These are phyloP conservation scores for Pestalotiopsis sp. DNA, from an alignment of 2,329 filamentous ascomycete species.

Conservation along the genomic window DNA sequence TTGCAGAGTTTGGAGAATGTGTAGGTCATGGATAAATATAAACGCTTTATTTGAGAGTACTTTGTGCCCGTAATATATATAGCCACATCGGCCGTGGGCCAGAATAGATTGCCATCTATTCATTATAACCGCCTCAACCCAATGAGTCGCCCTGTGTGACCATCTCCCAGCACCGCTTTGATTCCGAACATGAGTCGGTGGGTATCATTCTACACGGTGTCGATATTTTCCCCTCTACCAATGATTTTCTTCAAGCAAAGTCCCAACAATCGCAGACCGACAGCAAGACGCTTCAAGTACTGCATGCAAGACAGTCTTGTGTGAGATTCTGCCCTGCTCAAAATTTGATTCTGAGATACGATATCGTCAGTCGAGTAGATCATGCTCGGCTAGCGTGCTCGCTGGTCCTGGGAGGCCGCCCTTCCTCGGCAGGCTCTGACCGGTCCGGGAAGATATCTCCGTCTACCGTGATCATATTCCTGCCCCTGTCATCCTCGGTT, in stretches of 20 bases:
- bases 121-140: neutral
- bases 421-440: constrained; percentile 1
- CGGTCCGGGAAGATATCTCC: constrained; percentile 38
- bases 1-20: too few relatives aligned
- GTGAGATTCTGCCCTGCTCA: too few relatives aligned
- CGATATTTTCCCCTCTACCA: neutral
- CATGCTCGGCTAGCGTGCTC: neutral
- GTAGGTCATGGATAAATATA: too few relatives aligned
- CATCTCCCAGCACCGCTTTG: neutral
- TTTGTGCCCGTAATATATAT: too few relatives aligned
- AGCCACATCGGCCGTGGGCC: too few relatives aligned
- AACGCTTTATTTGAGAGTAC: too few relatives aligned
- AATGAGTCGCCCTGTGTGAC: neutral
- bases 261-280: too few relatives aligned
- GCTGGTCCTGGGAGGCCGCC: neutral
- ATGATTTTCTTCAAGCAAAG: neutral
- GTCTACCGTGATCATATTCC: constrained; percentile 39
- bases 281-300: too few relatives aligned
- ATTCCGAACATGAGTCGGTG: neutral
- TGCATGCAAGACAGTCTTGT: too few relatives aligned
- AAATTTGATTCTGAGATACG: too few relatives aligned
- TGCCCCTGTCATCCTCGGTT: constrained; percentile 40
- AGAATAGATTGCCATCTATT: neutral
- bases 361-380: neutral
- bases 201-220: neutral